phyloP scores from a whole-genome alignment of 495 filamentous ascomycete genomes.

The Collariella sp. region DNA sequence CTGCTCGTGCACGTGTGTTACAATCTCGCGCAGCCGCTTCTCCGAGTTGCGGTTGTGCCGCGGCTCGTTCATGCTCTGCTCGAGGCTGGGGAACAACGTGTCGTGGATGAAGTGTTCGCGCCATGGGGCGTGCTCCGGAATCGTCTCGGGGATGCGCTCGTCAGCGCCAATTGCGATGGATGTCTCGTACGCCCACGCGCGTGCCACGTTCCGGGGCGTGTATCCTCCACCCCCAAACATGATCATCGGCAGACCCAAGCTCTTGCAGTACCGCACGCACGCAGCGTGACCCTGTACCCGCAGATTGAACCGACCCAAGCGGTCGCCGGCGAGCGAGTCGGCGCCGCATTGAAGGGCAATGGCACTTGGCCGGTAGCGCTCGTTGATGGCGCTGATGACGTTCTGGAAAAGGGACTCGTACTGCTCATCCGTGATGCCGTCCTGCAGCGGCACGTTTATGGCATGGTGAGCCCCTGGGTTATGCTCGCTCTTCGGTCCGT shows the following conservation, averaged over 20 bases:
- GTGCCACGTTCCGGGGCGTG: slow-evolving; percentile 93
- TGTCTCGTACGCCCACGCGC: slow-evolving; percentile 94
- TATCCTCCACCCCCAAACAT: slow-evolving; percentile 94
- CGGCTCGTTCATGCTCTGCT: slow-evolving; percentile 51
- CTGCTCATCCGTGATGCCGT: slow-evolving; percentile 90
- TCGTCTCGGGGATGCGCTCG: slow-evolving; percentile 57
- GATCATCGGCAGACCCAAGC: slow-evolving; percentile 65
- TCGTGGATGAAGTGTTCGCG: slow-evolving; percentile 77
- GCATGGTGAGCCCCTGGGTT: slow-evolving; percentile 89
- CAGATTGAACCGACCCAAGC: slow-evolving; percentile 91
- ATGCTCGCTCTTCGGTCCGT: slow-evolving; percentile 73
- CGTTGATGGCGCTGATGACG: slow-evolving; percentile 66
- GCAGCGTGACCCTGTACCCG: slow-evolving; percentile 88
- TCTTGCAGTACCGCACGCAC: slow-evolving; percentile 83
- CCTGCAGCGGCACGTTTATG: slow-evolving; percentile 90
- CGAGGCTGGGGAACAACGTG: slow-evolving; percentile 67
- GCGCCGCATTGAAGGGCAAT: slow-evolving; percentile 96
- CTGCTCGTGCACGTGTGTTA: slow-evolving; percentile 71
- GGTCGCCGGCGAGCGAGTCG: slow-evolving; percentile 87
- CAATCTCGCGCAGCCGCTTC: slow-evolving; percentile 64
- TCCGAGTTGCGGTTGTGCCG: slow-evolving; percentile 68
- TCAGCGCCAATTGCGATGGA: slow-evolving; percentile 76
- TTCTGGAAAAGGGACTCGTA: slow-evolving; percentile 78
- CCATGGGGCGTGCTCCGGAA: slow-evolving; percentile 66
- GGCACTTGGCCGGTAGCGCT: slow-evolving; percentile 68